These are phyloP conservation scores for Paecilomyces sp. DNA, from an alignment of 2,329 filamentous ascomycete species.

Conservation along the genomic window DNA sequence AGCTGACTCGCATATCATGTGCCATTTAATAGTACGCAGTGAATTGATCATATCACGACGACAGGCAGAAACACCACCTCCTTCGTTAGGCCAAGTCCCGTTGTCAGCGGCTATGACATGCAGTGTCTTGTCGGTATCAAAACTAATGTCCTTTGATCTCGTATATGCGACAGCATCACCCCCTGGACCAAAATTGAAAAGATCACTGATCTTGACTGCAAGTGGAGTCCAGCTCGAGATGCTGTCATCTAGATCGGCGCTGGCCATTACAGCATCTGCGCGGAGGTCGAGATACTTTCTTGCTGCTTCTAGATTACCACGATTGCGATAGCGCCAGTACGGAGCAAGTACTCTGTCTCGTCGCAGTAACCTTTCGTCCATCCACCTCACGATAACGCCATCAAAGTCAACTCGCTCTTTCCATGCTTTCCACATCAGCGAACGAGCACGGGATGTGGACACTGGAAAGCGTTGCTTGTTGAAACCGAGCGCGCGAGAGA, in stretches of 20 bases:
- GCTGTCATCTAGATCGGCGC: constrained; percentile 44
- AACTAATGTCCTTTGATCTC: constrained; percentile 40
- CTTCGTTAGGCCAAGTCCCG: constrained; percentile 48
- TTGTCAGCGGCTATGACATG: constrained; percentile 48
- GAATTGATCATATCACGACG: constrained; percentile 50
- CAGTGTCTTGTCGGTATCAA: constrained; percentile 41
- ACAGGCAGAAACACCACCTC: constrained; percentile 50
- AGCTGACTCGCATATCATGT: constrained; percentile 49
- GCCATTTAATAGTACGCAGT: constrained; percentile 47
- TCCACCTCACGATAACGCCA: constrained; percentile 43
- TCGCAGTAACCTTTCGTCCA: constrained; percentile 44
- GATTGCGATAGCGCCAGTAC: constrained; percentile 42
- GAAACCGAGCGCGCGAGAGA: constrained; percentile 25
- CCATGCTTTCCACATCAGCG: constrained; percentile 46
- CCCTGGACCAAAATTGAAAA: constrained; percentile 47
- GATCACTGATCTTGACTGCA: constrained; percentile 45
- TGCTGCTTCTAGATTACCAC: constrained; percentile 36
- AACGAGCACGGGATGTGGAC: constrained; percentile 43
- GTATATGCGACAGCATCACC: constrained; percentile 47
- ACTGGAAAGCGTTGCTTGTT: constrained; percentile 31
- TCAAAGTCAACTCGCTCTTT: constrained; percentile 41
- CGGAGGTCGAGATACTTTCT: constrained; percentile 38
- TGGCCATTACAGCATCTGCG: constrained; percentile 46
- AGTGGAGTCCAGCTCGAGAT: constrained; percentile 48
- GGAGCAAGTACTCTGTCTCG: constrained; percentile 37